These are phyloP conservation scores for Lenwebbia sp. DNA, from an alignment of 345 rosid genomes.

Conservation along the genomic window DNA sequence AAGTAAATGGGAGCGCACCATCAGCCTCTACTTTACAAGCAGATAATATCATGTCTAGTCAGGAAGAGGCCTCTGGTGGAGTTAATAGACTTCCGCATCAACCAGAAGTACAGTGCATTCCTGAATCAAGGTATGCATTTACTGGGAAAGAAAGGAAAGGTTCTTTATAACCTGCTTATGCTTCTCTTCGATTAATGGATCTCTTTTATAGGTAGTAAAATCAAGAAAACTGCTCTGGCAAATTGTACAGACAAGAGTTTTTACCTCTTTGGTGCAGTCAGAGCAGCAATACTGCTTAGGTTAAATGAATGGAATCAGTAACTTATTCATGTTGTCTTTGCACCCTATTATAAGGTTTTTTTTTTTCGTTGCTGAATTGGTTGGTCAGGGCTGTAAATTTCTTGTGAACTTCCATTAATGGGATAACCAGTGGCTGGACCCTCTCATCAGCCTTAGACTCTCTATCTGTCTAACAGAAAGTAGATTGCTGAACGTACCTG, in stretches of 20 bases:
- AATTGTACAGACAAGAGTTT: neutral
- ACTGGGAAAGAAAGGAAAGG: neutral
- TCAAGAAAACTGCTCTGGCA: neutral
- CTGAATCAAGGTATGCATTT: conserved; percentile 64
- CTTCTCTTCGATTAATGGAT: neutral
- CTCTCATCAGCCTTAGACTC: neutral
- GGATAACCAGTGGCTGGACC: neutral
- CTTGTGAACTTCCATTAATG: neutral
- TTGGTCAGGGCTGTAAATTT: neutral
- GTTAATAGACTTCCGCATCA: conserved; percentile 30
- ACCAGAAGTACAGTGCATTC: conserved; percentile 32
- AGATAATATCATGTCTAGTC: conserved; percentile 35
- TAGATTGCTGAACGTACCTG: neutral
- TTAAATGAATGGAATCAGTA: neutral
- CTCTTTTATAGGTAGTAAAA: neutral
- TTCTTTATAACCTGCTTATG: neutral
- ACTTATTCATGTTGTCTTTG: neutral
- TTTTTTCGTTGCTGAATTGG: neutral
- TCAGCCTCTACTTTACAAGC: conserved; percentile 26
- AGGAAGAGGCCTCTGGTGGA: conserved; percentile 47
- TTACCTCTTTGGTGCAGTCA: neutral
- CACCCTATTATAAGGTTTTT: neutral
- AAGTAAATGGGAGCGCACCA: conserved; percentile 1
- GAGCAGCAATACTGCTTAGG: neutral
- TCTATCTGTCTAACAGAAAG: neutral